Conservation (phyloP, 768 basidiomycete species). For the Fibroporia radiculosa region DNA sequence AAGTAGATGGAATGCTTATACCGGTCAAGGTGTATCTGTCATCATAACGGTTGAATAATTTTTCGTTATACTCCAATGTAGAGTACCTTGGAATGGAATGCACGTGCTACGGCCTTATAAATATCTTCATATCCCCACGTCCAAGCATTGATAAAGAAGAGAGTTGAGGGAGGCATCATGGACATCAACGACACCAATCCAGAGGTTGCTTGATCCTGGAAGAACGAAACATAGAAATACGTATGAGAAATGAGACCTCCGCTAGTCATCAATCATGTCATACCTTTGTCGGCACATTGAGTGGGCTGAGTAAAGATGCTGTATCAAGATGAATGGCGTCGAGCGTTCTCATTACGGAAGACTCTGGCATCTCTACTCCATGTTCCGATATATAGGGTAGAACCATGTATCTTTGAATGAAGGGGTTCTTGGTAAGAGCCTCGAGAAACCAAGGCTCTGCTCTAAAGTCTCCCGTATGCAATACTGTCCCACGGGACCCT, state of each 20-base stretch:
- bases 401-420: slow-evolving; percentile 63
- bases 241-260: background rate
- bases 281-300: slow-evolving; percentile 11
- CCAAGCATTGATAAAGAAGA: slow-evolving; percentile 91
- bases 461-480: slow-evolving; percentile 92
- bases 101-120: slow-evolving; percentile 62
- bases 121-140: slow-evolving; percentile 96
- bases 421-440: slow-evolving; percentile 57
- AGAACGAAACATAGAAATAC: too few relatives aligned
- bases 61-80: background rate
- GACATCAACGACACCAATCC: slow-evolving; percentile 67
- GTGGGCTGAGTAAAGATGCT: slow-evolving; percentile 14
- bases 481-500: slow-evolving; percentile 56
- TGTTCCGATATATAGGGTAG: slow-evolving; percentile 1
- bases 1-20: slow-evolving; percentile 75
- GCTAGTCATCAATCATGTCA: background rate
- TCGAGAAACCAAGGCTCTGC: slow-evolving; percentile 80
- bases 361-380: background rate
- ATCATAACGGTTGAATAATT: background rate
- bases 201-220: slow-evolving; percentile 58
- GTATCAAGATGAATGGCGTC: slow-evolving; percentile 21
- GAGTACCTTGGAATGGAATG: slow-evolving; percentile 56
- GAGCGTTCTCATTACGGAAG: slow-evolving; percentile 6
- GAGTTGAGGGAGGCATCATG: slow-evolving; percentile 52
- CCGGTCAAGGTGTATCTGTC: slow-evolving; percentile 81